These are phyloP conservation scores for Acacia concinna DNA, from an alignment of 331 rosid genomes.

Conservation along the genomic window DNA sequence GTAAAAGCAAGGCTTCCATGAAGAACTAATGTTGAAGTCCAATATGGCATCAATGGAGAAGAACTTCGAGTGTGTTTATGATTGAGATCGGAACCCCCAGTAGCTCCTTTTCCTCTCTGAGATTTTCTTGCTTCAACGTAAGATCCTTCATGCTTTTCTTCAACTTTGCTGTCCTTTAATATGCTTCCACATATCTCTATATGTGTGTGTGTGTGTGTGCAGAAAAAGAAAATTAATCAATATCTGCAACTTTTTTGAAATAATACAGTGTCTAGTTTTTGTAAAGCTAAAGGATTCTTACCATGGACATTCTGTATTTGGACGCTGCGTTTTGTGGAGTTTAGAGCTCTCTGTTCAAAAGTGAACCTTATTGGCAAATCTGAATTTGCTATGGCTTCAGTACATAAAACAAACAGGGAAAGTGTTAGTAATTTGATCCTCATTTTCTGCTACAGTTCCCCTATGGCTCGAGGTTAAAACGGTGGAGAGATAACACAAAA, in stretches of 20 bases:
- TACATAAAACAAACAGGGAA: slow-evolving; percentile 30
- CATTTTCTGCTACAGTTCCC: slow-evolving; percentile 30
- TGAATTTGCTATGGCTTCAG: slow-evolving; percentile 31
- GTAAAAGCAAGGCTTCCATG: slow-evolving; percentile 19
- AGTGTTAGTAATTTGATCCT: slow-evolving; percentile 28
- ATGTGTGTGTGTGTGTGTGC: too few species aligned
- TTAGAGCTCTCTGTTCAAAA: slow-evolving; percentile 25
- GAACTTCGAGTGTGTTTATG: slow-evolving; percentile 11
- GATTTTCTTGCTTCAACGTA: slow-evolving; percentile 7
- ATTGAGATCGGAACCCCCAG: slow-evolving; percentile 32
- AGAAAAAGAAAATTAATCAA: neutral
- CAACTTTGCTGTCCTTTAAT: neutral
- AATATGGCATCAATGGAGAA: neutral
- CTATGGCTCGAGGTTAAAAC: neutral
- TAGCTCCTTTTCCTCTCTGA: slow-evolving; percentile 39
- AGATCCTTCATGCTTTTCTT: neutral
- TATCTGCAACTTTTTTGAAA: neutral
- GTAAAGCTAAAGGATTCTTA: neutral
- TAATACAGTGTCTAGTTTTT: neutral
- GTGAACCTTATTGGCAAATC: slow-evolving; percentile 11
- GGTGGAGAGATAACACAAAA: neutral
- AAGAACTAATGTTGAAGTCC: neutral
- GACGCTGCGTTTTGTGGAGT: slow-evolving; percentile 4
- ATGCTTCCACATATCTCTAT: neutral
- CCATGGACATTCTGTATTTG: slow-evolving; percentile 28